These are phyloP conservation scores for Pyronema omphalodes DNA, from an alignment of 495 filamentous ascomycete genomes.

Conservation along the genomic window DNA sequence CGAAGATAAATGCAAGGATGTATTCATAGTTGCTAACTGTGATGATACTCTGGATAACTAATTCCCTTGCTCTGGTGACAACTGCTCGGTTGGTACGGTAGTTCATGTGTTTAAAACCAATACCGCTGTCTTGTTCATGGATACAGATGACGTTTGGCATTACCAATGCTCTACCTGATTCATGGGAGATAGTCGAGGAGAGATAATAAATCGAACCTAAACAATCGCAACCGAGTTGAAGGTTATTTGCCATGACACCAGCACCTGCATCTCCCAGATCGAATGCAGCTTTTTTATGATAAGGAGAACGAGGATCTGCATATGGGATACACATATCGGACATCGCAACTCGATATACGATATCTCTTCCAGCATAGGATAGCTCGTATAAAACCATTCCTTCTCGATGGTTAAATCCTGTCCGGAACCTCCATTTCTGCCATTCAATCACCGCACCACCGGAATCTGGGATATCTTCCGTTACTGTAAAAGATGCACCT, in stretches of 20 bases:
- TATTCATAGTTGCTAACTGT: conserved; percentile 49
- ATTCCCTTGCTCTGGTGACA: conserved; percentile 47
- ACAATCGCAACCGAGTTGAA: conserved; percentile 51
- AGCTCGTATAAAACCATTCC: conserved; percentile 53
- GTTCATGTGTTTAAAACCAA: conserved; percentile 71
- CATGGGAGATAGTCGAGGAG: conserved; percentile 34
- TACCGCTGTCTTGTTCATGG: conserved; percentile 56
- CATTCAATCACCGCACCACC: conserved; percentile 33
- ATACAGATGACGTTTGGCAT: conserved; percentile 63
- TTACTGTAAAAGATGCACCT: conserved; percentile 49
- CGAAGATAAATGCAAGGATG: conserved; percentile 69
- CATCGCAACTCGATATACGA: conserved; percentile 51
- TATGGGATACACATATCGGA: conserved; percentile 70
- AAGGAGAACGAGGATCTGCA: conserved; percentile 50
- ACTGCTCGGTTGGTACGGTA: conserved; percentile 51
- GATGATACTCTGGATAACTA: conserved; percentile 49
- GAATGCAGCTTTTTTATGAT: conserved; percentile 62
- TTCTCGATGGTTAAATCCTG: conserved; percentile 58
- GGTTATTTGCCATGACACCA: conserved; percentile 57
- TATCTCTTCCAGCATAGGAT: conserved; percentile 43
- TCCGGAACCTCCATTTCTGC: conserved; percentile 54
- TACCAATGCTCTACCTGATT: conserved; percentile 38
- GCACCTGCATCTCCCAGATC: conserved; percentile 61
- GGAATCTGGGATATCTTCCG: conserved; percentile 23
- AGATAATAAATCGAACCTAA: conserved; percentile 63